phyloP scores from a whole-genome alignment of 1,139 yeast genomes.

The Wickerhamiella pararugosa region DNA sequence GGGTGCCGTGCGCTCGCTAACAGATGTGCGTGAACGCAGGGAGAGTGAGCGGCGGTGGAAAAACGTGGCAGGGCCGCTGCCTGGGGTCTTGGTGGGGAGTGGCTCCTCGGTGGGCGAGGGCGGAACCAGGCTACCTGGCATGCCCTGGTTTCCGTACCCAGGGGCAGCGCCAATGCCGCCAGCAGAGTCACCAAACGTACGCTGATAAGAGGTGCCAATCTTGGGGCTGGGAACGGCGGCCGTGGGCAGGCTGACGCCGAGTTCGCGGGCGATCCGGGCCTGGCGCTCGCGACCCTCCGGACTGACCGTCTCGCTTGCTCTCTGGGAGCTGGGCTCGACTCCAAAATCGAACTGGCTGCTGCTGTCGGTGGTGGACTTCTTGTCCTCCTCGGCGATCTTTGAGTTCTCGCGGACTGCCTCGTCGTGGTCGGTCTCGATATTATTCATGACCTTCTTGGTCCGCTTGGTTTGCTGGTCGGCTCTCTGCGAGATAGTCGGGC shows the following conservation, averaged over 20 bases:
- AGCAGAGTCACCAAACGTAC: not conserved
- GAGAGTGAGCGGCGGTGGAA: not conserved
- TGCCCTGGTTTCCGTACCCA: no score
- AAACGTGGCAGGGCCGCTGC: slow-evolving; percentile 1
- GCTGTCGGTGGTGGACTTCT: not conserved
- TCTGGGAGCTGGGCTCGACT: slow-evolving; percentile 8
- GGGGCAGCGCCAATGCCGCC: no score
- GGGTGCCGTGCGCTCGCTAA: not conserved
- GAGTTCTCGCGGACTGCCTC: slow-evolving; percentile 12
- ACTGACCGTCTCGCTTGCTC: slow-evolving; percentile 10
- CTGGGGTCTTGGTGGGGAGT: slow-evolving; percentile 4
- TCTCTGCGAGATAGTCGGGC: not conserved
- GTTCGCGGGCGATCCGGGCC: slow-evolving; percentile 5
- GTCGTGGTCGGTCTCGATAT: not conserved
- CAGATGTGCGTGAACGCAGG: no score
- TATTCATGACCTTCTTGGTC: slow-evolving; percentile 7
- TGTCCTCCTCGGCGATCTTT: slow-evolving; percentile 5
- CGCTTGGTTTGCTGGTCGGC: slow-evolving; percentile 6
- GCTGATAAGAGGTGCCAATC: slow-evolving; percentile 6
- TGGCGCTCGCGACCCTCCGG: slow-evolving; percentile 7
- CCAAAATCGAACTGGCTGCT: slow-evolving; percentile 3
- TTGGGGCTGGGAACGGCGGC: slow-evolving; percentile 6
- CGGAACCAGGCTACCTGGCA: no score
- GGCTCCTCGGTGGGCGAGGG: slow-evolving; percentile 1
- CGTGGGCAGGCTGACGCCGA: slow-evolving; percentile 5